phyloP scores from a whole-genome alignment of 2,329 filamentous ascomycete species.

The Calonectria montana region DNA sequence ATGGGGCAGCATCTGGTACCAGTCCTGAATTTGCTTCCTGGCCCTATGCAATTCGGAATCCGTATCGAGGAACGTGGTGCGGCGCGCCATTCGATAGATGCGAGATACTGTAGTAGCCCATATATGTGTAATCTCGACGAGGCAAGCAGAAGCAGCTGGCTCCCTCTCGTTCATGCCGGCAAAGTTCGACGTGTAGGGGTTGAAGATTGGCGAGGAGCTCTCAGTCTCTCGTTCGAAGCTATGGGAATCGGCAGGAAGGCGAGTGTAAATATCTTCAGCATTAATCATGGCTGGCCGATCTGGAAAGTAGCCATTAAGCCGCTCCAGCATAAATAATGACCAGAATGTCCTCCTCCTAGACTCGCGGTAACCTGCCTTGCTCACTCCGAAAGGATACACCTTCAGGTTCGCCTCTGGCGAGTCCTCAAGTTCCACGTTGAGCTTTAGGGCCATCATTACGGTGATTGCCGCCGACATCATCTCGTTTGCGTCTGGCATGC shows the following conservation, averaged over 20 bases:
- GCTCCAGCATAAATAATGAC: slow-evolving; percentile 77
- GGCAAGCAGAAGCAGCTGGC: slow-evolving; percentile 66
- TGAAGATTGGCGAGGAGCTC: slow-evolving; percentile 69
- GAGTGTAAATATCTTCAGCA: slow-evolving; percentile 73
- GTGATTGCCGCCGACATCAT: slow-evolving; percentile 72
- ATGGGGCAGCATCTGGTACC: slow-evolving; percentile 67
- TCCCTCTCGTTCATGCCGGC: slow-evolving; percentile 39
- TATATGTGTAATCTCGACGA: slow-evolving; percentile 71
- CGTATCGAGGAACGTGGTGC: slow-evolving; percentile 39
- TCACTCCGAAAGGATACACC: slow-evolving; percentile 68
- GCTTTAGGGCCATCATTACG: slow-evolving; percentile 67
- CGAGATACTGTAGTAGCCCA: slow-evolving; percentile 74
- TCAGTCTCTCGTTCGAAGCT: slow-evolving; percentile 71
- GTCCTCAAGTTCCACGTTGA: slow-evolving; percentile 71
- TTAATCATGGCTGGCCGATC: slow-evolving; percentile 67
- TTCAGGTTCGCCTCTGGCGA: slow-evolving; percentile 53
- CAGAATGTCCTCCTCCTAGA: slow-evolving; percentile 78
- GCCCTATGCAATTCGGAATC: slow-evolving; percentile 58
- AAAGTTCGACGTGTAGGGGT: slow-evolving; percentile 54
- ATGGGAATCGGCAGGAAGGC: slow-evolving; percentile 71
- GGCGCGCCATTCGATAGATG: slow-evolving; percentile 57
- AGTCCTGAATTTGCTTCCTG: slow-evolving; percentile 65
- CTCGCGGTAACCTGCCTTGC: slow-evolving; percentile 69
- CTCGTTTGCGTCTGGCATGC: slow-evolving; percentile 71
- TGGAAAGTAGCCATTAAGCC: slow-evolving; percentile 70